Conservation (phyloP, 2,329 filamentous ascomycete genomes). For the Fusarium pseudonygamai region DNA sequence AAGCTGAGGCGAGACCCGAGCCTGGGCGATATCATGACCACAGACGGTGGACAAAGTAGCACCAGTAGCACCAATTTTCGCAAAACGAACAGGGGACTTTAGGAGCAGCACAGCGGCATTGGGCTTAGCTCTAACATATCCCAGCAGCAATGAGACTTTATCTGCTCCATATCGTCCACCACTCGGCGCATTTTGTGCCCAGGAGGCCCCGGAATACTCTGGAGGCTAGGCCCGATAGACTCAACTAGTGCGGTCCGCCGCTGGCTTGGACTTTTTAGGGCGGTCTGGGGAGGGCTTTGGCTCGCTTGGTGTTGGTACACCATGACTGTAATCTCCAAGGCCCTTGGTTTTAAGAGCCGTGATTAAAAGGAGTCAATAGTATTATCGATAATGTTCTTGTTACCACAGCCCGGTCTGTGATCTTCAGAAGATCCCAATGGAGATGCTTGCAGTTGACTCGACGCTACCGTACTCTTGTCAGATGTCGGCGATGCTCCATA, state of each 20-base stretch:
- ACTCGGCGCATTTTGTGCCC: constrained; percentile 37
- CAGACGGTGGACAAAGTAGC: constrained; percentile 18
- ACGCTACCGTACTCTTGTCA: neutral
- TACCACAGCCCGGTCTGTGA: constrained; percentile 1
- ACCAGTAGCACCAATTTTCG: constrained; percentile 27
- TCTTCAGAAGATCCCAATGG: constrained; percentile 32
- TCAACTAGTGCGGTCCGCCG: constrained; percentile 23
- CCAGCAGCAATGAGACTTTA: constrained; percentile 25
- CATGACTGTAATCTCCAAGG: constrained; percentile 30
- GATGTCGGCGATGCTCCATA: constrained; percentile 10
- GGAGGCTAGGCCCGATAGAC: constrained; percentile 24
- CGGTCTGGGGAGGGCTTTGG: constrained; percentile 18
- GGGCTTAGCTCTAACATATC: constrained; percentile 35
- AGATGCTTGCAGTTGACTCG: neutral
- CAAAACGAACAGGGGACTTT: constrained; percentile 24
- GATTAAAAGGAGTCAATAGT: constrained; percentile 30
- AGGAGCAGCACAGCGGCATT: constrained; percentile 31
- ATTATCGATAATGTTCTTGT: constrained; percentile 15
- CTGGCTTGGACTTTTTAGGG: constrained; percentile 28
- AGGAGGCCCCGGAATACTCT: constrained; percentile 24
- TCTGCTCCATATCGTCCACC: constrained; percentile 34
- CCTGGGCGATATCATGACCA: constrained; percentile 42
- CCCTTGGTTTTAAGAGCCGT: constrained; percentile 20
- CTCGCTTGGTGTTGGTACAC: neutral
- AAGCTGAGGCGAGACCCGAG: constrained; percentile 39